Base-by-base conservation (phyloP, 2,329 filamentous ascomycete species). In the Alternaria gaisen region DNA sequence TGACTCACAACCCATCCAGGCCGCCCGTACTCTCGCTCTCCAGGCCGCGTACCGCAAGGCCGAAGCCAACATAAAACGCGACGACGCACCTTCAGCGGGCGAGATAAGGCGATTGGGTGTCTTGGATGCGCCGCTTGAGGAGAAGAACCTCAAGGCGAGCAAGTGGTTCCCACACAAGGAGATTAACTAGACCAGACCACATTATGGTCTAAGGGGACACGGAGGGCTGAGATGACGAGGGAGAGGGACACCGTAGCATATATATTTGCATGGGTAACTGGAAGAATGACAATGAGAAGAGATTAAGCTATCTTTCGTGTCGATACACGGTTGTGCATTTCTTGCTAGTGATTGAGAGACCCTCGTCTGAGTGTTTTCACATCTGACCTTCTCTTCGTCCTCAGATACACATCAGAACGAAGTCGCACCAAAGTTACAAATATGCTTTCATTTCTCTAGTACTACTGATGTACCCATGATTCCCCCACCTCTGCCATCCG, bases 61-160 rank as follows among this genome's bases (percentile, higher is more conserved):
- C 58, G 85, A 90, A 71, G 89, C 90, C 69, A 86, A 91, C 61
- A 88, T 90, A 71, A 86, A 91, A 65, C 88, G 92, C 82, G 92
- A 95, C 77, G 89, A 92, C 74, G 90, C 88, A 60, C 93, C 93
- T 62, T 93, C 87, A 66, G 91, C 91, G 5, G 92, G 91, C 61
- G 88, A 95, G 83, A 96, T 98, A 85, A 86, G 93, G 80, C 93
- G 91, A 79, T 80, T 98, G 64, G 94, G 94, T 44, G 80, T 97
- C 68, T 76, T 98, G 72, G 90, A 90, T 48, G 79, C 76, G 75
- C 93, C 93, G 80, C 90, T 95, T 69, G 91, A 96, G 71, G 91
- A 95, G 77, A 83, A 83, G 78, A 78, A 83, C 63, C 70, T 84
- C 34, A 83, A 81, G 71, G 67, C 77, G 44, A 79, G 75, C 66